Evolutionary conservation across 345 rosid genomes (phyloP), one percentile per base, ranked within the genome.

Genomic region (Excoecaria agallocha): DNA sequence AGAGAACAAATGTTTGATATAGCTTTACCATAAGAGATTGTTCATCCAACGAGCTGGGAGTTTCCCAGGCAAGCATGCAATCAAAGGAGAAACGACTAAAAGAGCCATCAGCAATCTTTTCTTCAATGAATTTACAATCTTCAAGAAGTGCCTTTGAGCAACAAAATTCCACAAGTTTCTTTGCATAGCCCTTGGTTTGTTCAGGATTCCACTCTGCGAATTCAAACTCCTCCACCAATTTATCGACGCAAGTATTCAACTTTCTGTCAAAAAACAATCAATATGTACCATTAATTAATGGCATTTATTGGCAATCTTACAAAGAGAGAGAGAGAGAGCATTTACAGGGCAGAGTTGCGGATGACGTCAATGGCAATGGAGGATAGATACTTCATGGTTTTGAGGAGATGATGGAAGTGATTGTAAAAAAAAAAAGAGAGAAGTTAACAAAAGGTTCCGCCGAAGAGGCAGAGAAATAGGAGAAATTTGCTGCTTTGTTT

Each of bases 61-160:
- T 85, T 83, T 91, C 92, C 98, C 98, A 90, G 0, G 99, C 94
- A 58, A 88, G 87, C 99, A 95, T 95, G 84, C 88, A 83, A 75
- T 95, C 93, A 46, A 87, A 93, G 2, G 97, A 86, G 75, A 91
- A 74, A 66, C 93, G 82, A 55, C 88, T 83, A 69, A 90, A 90
- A 3, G 90, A 87, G 35, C 91, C 97, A 83, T 91, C 91, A 17
- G 60, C 76, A 0, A 91, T 86, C 67, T 82, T 89, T 76, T 85
- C 94, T 72, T 78, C 80, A 24, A 91, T 79, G 76, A 78, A 82
- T 67, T 79, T 80, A 74, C 93, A 86, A 75, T 87, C 70, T 17
- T 70, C 68, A n/a, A 20, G 51, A 13, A 85, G 73, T 41, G 82
- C 86, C 68, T 89, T 91, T 25, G 87, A 74, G 82, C 87, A 39